These are phyloP conservation scores for Cryptosporidium viatorum DNA, from an alignment of 169 alveolate species.

Conservation along the genomic window DNA sequence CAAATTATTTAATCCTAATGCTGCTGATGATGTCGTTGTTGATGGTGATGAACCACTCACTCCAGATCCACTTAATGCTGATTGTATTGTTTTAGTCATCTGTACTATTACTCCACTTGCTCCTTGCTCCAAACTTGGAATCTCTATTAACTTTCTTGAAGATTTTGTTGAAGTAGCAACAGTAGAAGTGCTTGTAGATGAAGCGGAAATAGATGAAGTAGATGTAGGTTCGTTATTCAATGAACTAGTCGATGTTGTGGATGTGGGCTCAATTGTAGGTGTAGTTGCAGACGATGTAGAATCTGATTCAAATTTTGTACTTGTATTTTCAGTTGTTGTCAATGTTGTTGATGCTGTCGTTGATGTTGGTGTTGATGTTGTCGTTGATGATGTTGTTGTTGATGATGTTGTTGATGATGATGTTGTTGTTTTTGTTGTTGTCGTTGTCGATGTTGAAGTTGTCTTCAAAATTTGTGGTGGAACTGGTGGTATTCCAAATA, in stretches of 20 bases:
- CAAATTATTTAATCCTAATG: constrained; percentile 28
- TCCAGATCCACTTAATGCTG: constrained; percentile 8
- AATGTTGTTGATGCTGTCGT: neutral
- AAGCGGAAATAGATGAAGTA: neutral
- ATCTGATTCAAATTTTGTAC: neutral
- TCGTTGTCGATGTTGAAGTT: constrained; percentile 7
- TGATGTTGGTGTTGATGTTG: no score
- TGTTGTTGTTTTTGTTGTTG: neutral
- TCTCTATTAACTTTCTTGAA: constrained; percentile 3
- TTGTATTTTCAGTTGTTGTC: neutral
- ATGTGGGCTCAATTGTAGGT: neutral
- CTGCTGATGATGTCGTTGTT: neutral
- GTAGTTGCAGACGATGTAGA: neutral
- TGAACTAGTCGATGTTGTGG: neutral
- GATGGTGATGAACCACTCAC: constrained; percentile 3
- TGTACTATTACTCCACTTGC: constrained; percentile 19
- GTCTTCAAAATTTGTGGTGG: neutral
- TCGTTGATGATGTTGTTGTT: neutral
- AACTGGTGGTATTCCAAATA: constrained; percentile 47
- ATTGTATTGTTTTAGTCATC: constrained; percentile 21
- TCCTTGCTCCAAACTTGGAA: neutral
- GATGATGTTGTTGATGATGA: constrained; percentile 20
- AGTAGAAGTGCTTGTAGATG: neutral
- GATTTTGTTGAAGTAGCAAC: neutral
- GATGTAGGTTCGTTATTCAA: neutral